Base-by-base conservation (phyloP, 768 basidiomycete genomes). In the Suillus paluster region DNA sequence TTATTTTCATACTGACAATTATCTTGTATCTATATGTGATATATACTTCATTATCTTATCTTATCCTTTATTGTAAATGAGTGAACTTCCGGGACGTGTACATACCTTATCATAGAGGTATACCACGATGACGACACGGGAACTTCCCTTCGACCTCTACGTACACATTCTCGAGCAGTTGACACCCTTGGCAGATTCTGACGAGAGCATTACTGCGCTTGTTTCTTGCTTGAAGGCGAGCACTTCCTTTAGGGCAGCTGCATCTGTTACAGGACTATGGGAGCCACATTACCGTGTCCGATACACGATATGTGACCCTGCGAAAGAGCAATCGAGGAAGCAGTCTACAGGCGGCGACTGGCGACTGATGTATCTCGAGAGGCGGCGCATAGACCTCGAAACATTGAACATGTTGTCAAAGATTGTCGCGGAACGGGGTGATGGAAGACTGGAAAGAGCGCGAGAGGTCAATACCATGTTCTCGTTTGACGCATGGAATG, bases 401-500 rank as follows among this genome's bases (percentile, higher is more conserved):
- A 83, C 81, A 8, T 66, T 83, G 49, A 60, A 66, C 15, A 71
- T 79, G 33, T 66, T 88, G 41, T 77, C 83, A 56, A 66, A 64
- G 27, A 80, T 88, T 44, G 70, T 82, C 10, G 36, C 60, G 52
- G 65, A 75, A 19, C 74, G 79, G 36, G 54, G 38, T 39, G 64
- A 68, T n/a, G 74, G 71, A 15, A 77, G 85, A 59, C 73, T 77
- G 48, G 73, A 74, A 36, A 67, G 71, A 62, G 83, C 82, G 17
- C 68, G 75, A 48, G 69, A 73, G 41, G 62, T 86, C 14, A 73
- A 69, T 25, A 68, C 76, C n/a, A 71, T 71, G 44, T 71, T 81
- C 65, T 78, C 78, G 12, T 79, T 84, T 63, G 88, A 88, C 62
- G 78, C 82, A 42, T 88, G 84, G 84, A 83, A 87, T 67, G 80